Evolutionary conservation across 163 green algal genomes (phyloP).

Genomic region (Prototheca cutis): DNA sequence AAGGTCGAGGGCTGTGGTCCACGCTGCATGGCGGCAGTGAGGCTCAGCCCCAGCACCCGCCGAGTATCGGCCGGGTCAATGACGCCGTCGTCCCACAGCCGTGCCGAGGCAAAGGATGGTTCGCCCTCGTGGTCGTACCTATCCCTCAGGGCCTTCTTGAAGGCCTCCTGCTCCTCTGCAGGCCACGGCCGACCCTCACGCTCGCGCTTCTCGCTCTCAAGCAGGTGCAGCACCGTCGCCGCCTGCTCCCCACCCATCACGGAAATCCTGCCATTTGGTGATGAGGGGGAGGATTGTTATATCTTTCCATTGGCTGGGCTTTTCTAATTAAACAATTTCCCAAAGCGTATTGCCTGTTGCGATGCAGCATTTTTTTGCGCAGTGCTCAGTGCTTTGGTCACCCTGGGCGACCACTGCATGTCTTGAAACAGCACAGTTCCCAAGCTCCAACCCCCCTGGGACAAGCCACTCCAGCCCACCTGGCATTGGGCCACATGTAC

Average conservation of each 20-base stretch:
- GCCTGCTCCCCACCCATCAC: slow-evolving; percentile 92
- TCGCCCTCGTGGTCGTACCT: slow-evolving; percentile 70
- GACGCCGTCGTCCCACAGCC: slow-evolving; percentile 90
- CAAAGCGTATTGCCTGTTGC: no score
- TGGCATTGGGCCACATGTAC: slow-evolving; percentile 86
- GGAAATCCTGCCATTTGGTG: slow-evolving; percentile 44
- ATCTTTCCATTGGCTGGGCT: no score
- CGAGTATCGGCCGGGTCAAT: slow-evolving; percentile 83
- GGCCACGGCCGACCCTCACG: slow-evolving; percentile 45
- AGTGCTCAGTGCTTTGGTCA: no score
- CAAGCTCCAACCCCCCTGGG: no score
- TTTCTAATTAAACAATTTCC: no score
- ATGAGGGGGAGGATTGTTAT: no score
- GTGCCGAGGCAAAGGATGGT: slow-evolving; percentile 61
- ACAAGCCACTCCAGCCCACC: not conserved
- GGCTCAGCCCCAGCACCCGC: slow-evolving; percentile 54
- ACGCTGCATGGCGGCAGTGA: slow-evolving; percentile 47
- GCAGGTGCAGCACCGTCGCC: slow-evolving; percentile 69
- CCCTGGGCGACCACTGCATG: no score
- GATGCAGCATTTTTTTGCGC: no score
- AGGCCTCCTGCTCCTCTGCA: slow-evolving; percentile 56
- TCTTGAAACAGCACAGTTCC: no score
- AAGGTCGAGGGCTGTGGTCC: not conserved
- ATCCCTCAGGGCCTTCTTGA: slow-evolving; percentile 46
- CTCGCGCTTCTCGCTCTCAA: slow-evolving; percentile 65